Percentiles rank a stretch among this genome's conserved stretches.
Evolutionary conservation across 2,329 filamentous ascomycete genomes (phyloP).

Genomic region (Curvularia verruculosa): DNA sequence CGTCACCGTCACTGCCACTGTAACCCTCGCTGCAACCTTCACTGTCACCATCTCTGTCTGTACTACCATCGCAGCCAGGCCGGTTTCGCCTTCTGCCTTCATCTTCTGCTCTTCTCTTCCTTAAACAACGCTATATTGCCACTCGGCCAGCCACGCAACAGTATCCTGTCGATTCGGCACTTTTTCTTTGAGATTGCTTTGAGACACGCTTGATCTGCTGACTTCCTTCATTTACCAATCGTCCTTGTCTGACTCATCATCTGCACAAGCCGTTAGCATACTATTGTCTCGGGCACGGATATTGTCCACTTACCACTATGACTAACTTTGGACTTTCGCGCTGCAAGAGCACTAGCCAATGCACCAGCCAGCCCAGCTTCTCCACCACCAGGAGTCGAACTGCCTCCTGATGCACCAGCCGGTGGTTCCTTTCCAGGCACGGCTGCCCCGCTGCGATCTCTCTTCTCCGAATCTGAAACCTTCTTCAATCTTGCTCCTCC

Average conservation of each 20-base stretch:
- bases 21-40: no score
- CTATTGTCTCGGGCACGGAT: slow-evolving; percentile 3
- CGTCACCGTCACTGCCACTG: no score
- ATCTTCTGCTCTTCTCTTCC: not conserved
- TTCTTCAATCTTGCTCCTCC: slow-evolving; percentile 71
- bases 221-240: slow-evolving; percentile 63
- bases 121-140: not conserved
- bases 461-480: slow-evolving; percentile 72
- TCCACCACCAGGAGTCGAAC: slow-evolving; percentile 33
- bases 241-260: slow-evolving; percentile 78
- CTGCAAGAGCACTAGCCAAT: slow-evolving; percentile 81
- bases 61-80: not conserved
- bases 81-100: not conserved
- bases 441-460: slow-evolving; percentile 70
- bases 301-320: slow-evolving; percentile 74
- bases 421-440: slow-evolving; percentile 58
- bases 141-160: not conserved
- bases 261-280: slow-evolving; percentile 54
- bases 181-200: slow-evolving; percentile 2
- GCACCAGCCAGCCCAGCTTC: slow-evolving; percentile 54
- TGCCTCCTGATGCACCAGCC: slow-evolving; percentile 59
- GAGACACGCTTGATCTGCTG: slow-evolving; percentile 1
- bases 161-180: not conserved
- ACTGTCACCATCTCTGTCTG: no score
- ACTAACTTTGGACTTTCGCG: slow-evolving; percentile 91